Evolutionary conservation across 2,329 filamentous ascomycete genomes (phyloP), one percentile per base, ranked within the genome.

Genomic region (Colletotrichum musae): DNA sequence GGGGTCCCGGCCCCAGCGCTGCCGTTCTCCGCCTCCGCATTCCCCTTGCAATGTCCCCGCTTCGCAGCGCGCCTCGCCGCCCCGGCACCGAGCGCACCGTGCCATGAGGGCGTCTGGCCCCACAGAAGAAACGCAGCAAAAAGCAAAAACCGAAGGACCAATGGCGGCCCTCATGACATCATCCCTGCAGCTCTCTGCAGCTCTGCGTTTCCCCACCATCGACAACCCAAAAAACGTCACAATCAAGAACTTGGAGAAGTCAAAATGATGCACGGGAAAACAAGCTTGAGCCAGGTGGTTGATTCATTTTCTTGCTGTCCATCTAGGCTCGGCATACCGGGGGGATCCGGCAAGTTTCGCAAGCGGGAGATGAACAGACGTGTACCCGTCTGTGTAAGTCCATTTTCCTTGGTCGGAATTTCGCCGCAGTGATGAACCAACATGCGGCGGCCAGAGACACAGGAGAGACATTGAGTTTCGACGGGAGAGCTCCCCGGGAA

Each of bases 21-120:
- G 7, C 18, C 59, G 36, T 50, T 62, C 59, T 62, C 67, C 62
- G 67, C 67, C 67, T 70, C 67, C 67, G 62, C 67, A 61, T 61
- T 26, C 16, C 24, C 41, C 39, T 15, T 21, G 9, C 39, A n/a
- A n/a, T 2, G 21, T 10, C 48, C 39, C n/a, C 24, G 7, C 52
- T 52, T 26, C 61, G 18, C 57, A 28, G 21, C 61, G 45, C 45
- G 5, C 53, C 28, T 43, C 28, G 24, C 18, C 26, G 43, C 48
- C 18, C 51, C 51, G 67, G 56, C 50, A 43, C 67, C 62, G 56
- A 24, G 62, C 47, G 62, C 57, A 67, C 63, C 56, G 62, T 57
- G 62, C 63, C 62, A 62, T 52, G 54, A 47, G 24, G 18, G 16
- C 12, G 9, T 47, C 45, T 47, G 24, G 47, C 36, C 9, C 62